Conservation (phyloP, 2,329 filamentous ascomycete species). For the Sarocladiaceae sp. region DNA sequence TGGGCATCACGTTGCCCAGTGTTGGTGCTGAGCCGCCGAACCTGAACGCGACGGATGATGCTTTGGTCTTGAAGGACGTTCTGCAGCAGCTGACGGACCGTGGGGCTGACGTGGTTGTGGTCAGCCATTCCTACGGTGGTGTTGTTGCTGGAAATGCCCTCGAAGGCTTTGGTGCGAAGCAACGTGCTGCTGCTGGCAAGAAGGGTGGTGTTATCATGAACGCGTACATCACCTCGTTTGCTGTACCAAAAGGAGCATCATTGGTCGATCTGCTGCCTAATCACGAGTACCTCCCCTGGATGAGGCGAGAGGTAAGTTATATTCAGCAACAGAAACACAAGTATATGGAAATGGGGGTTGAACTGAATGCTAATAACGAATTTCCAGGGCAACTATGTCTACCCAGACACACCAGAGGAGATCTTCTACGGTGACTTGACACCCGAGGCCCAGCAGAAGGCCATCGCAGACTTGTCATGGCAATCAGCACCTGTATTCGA, state of each 20-base stretch:
- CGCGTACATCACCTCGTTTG: slow-evolving; percentile 1
- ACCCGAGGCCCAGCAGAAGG: not conserved
- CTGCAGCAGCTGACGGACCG: not conserved
- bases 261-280: slow-evolving; percentile 6
- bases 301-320: slow-evolving; percentile 5
- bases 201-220: slow-evolving; percentile 7
- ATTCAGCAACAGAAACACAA: not conserved
- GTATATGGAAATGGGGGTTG: too few species aligned
- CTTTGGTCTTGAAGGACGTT: not conserved
- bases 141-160: slow-evolving; percentile 2
- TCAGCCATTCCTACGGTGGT: slow-evolving; percentile 10
- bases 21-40: slow-evolving; percentile 7
- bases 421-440: slow-evolving; percentile 5
- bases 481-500: slow-evolving; percentile 7
- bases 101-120: slow-evolving; percentile 2
- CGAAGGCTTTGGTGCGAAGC: slow-evolving; percentile 7
- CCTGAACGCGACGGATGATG: slow-evolving; percentile 2
- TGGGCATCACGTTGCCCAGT: slow-evolving; percentile 6
- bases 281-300: slow-evolving; percentile 7
- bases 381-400: slow-evolving; percentile 6
- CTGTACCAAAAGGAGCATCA: slow-evolving; percentile 4
- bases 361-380: not conserved
- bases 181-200: slow-evolving; percentile 2
- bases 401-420: slow-evolving; percentile 1
- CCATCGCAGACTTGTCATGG: not conserved